Conservation (phyloP, 768 basidiomycete species). For the Mycena venus region DNA sequence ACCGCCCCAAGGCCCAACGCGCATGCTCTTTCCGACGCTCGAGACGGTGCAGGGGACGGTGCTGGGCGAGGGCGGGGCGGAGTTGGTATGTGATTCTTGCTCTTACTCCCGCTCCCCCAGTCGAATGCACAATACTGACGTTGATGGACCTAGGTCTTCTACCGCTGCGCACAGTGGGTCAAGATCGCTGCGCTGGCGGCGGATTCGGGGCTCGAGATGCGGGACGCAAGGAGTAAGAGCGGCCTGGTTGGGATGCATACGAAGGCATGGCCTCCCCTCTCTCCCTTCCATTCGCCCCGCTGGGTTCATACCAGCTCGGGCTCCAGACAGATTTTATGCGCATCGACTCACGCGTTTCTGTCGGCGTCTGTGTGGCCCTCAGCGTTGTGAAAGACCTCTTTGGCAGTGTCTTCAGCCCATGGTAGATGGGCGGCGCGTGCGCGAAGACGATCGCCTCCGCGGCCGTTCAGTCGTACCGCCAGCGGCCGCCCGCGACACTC, state of each 20-base stretch:
- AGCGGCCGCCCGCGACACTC: too few relatives aligned
- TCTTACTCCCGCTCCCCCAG: constrained; percentile 28
- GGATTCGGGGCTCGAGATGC: constrained; percentile 62
- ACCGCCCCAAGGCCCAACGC: constrained; percentile 38
- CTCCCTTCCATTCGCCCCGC: not conserved
- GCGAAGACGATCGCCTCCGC: too few relatives aligned
- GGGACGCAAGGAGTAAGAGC: constrained; percentile 68
- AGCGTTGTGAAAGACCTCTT: too few relatives aligned
- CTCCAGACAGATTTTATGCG: too few relatives aligned
- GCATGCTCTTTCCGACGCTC: constrained; percentile 69
- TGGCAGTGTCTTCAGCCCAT: too few relatives aligned
- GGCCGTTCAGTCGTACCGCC: too few relatives aligned
- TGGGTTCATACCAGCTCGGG: too few relatives aligned
- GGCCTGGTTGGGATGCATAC: constrained; percentile 79
- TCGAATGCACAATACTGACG: too few relatives aligned
- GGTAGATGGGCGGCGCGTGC: too few relatives aligned
- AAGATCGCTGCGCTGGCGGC: constrained; percentile 34
- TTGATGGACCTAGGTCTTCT: constrained; percentile 64
- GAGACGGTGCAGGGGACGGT: constrained; percentile 63
- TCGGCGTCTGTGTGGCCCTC: too few relatives aligned
- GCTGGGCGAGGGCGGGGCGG: constrained; percentile 67
- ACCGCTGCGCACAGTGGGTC: constrained; percentile 64
- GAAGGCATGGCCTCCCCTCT: constrained; percentile 58
- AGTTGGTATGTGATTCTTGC: constrained; percentile 48
- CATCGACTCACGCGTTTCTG: too few relatives aligned